Conservation (phyloP, 306 rosid genomes). For the Cucumis sativus region DNA sequence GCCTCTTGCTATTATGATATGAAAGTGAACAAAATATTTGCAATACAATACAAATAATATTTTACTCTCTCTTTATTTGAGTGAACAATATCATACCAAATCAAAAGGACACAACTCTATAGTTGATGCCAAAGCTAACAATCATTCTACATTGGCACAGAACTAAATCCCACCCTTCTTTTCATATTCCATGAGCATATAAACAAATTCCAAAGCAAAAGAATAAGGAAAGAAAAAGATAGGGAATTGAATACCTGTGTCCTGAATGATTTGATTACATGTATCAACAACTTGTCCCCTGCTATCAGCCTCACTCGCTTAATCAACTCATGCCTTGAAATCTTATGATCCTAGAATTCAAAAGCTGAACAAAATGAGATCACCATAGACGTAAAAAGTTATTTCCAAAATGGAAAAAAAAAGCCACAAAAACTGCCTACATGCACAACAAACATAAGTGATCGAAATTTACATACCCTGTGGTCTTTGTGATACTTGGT, state of each 20-base stretch:
- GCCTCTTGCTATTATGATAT: neutral
- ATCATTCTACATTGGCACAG: neutral
- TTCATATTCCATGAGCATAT: neutral
- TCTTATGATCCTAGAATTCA: constrained; percentile 40
- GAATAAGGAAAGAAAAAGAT: neutral
- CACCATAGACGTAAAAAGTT: neutral
- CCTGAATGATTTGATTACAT: constrained; percentile 50
- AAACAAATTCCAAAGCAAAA: neutral
- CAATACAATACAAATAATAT: neutral
- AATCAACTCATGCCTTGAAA: constrained; percentile 44
- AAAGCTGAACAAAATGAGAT: neutral
- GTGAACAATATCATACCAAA: neutral
- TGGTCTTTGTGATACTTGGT: constrained; percentile 39
- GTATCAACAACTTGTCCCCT: constrained; percentile 53
- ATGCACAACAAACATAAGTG: neutral
- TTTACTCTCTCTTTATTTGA: neutral
- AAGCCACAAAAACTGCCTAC: neutral
- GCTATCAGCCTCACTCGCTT: constrained; percentile 48
- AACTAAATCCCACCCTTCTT: neutral
- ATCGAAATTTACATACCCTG: constrained; percentile 23
- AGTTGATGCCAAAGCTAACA: neutral
- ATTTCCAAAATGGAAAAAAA: neutral
- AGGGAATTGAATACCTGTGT: constrained; percentile 25
- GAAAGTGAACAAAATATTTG: neutral
- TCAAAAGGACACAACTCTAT: neutral